A percentile compares a stretch with the other conserved stretches of the same genome.
These are phyloP conservation scores for Bimuria novae-zelandiae DNA, from an alignment of 2,329 filamentous ascomycete genomes.

Conservation along the genomic window DNA sequence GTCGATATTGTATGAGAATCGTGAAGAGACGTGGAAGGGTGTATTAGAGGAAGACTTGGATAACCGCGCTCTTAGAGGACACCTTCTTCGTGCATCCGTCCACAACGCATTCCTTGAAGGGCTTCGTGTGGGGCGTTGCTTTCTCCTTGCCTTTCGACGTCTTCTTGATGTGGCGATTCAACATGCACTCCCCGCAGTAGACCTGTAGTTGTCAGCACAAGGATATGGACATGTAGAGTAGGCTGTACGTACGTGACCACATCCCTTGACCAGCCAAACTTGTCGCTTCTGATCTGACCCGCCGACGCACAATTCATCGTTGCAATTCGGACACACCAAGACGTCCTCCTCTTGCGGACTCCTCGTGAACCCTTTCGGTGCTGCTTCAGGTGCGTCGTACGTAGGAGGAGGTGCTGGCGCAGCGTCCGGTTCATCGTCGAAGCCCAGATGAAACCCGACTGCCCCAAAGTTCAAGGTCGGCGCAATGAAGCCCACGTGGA, in stretches of 20 bases:
- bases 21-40: neutral
- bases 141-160: conserved; percentile 49
- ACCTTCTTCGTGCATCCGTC: conserved; percentile 49
- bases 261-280: conserved; percentile 89
- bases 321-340: conserved; percentile 84
- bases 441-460: conserved; percentile 51
- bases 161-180: conserved; percentile 42
- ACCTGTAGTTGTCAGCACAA: conserved; percentile 45
- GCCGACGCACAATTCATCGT: conserved; percentile 79
- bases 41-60: conserved; percentile 48
- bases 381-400: conserved; percentile 68
- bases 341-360: conserved; percentile 72
- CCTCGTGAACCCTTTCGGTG: conserved; percentile 79
- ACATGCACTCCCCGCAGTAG: conserved; percentile 59
- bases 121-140: conserved; percentile 32
- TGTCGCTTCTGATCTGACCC: conserved; percentile 72
- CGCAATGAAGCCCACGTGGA: conserved; percentile 31
- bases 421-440: conserved; percentile 20
- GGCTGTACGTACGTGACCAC: conserved; percentile 76
- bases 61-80: conserved; percentile 40
- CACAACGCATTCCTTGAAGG: conserved; percentile 54
- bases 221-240: too few species aligned
- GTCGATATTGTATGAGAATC: neutral
- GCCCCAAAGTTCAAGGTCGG: conserved; percentile 47
- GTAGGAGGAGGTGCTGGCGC: conserved; percentile 43